Base-by-base conservation (phyloP, 108 stramenopile genomes). In the Cylindrotheca closterium region DNA sequence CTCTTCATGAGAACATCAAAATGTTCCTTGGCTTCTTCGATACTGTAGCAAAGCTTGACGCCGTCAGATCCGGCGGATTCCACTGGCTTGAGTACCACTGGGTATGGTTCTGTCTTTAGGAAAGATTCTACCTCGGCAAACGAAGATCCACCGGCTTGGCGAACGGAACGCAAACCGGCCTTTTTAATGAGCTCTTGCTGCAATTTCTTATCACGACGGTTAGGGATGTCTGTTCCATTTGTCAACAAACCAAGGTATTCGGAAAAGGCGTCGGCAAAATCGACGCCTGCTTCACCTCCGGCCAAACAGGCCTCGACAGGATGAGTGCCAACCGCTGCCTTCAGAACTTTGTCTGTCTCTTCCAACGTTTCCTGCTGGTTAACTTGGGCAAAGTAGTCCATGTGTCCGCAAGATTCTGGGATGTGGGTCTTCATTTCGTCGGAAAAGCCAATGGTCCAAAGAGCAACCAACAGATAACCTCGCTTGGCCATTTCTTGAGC, bases 61-160 rank as follows among this genome's bases (percentile, higher is more conserved):
- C 78, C 78, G 52, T 79, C 78, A 23, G 85, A 86, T 17, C 97
- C 97, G 21, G 97, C 97, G 24, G 85, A 87, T 74, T 93, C 90
- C 2, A 85, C 83, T n/a, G 97, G 97, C 75, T 97, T 97, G 33
- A 97, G 75, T 32, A 97, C 91, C 27, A 92, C 89, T 30, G 88
- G 88, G 68, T 65, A 84, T 24, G 60, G 24, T 52, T 89, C 88
- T 0, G 71, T 76, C 4, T 65, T 66, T 27, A 91, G 67, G 62
- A 93, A 94, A 2, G 70, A 67, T 34, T 90, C 83, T 27, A 91
- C 82, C 33, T 88, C 85, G 3, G 65, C 61, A 69, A 86, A 89
- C 19, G 71, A 77, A 45, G 71, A 67, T 27, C 86, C 81, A 19
- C 87, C 84, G 19, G 89, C 81, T 64, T 65, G 96, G 18, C 84